These are phyloP conservation scores for Asterionellopsis glacialis DNA, from an alignment of 108 stramenopile species.

Conservation along the genomic window DNA sequence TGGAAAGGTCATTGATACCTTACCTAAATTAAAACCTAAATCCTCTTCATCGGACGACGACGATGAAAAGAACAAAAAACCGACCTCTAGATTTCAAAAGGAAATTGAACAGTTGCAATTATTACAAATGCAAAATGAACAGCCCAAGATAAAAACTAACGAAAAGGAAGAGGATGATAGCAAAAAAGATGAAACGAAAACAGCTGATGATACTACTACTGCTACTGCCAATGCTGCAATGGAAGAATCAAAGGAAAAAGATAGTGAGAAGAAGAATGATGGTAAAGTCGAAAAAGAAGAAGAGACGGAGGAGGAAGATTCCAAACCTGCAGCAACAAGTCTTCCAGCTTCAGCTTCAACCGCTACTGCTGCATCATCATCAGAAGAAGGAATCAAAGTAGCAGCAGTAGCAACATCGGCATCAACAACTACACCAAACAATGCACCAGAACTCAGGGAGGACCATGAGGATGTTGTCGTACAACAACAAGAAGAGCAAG, in stretches of 20 bases:
- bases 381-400: not conserved
- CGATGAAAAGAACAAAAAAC: conserved; percentile 13
- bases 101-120: conserved; percentile 78
- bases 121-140: conserved; percentile 40
- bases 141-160: conserved; percentile 12
- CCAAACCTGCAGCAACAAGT: too few relatives aligned
- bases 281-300: not conserved
- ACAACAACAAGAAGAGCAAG: too few relatives aligned
- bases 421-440: not conserved
- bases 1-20: conserved; percentile 36
- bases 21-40: conserved; percentile 42
- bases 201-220: not conserved
- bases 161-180: conserved; percentile 10
- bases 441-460: too few relatives aligned
- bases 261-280: not conserved
- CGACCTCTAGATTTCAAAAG: conserved; percentile 44
- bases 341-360: too few relatives aligned
- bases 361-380: not conserved
- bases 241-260: not conserved
- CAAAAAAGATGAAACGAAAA: not conserved
- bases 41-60: not conserved
- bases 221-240: not conserved
- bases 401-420: conserved; percentile 4
- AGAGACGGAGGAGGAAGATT: conserved; percentile 4
- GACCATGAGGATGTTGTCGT: too few relatives aligned